These are phyloP conservation scores for Tulasnella sp. DNA, from an alignment of 768 basidiomycete species.

Conservation along the genomic window DNA sequence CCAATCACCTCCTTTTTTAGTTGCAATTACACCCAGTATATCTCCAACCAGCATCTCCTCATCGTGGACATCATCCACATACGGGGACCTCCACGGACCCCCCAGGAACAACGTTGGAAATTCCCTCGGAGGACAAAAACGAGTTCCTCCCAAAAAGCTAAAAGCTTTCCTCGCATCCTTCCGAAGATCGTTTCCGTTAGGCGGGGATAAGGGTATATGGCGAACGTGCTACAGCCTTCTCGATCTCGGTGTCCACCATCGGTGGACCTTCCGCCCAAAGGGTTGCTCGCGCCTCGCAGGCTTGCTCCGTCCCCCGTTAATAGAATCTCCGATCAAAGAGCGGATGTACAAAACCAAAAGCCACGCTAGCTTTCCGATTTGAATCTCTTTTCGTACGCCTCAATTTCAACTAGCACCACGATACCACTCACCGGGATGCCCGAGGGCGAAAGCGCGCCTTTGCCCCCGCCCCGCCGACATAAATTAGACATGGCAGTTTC, in stretches of 20 bases:
- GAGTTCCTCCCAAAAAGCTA: not conserved
- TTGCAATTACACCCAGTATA: no score
- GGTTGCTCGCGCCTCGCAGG: not conserved
- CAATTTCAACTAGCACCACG: not conserved
- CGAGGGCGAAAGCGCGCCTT: not conserved
- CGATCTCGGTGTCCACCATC: not conserved
- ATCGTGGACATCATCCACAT: not conserved
- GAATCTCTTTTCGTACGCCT: not conserved
- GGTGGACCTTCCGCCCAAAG: not conserved
- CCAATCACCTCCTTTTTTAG: no score
- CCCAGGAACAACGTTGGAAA: not conserved
- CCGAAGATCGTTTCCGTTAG: not conserved
- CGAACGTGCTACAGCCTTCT: not conserved
- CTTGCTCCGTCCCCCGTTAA: not conserved
- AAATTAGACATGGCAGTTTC: no score
- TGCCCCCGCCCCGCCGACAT: not conserved
- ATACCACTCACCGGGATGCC: not conserved
- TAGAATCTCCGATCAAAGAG: not conserved
- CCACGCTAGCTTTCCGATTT: not conserved
- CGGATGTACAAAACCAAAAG: not conserved
- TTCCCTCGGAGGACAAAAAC: not conserved
- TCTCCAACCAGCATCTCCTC: not conserved
- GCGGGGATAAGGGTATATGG: not conserved
- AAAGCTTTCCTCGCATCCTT: not conserved
- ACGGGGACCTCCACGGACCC: not conserved